Percentiles rank a stretch among this genome's conserved stretches.
Conservation (phyloP, 257 asterid species). For the Solanum rostratum region DNA sequence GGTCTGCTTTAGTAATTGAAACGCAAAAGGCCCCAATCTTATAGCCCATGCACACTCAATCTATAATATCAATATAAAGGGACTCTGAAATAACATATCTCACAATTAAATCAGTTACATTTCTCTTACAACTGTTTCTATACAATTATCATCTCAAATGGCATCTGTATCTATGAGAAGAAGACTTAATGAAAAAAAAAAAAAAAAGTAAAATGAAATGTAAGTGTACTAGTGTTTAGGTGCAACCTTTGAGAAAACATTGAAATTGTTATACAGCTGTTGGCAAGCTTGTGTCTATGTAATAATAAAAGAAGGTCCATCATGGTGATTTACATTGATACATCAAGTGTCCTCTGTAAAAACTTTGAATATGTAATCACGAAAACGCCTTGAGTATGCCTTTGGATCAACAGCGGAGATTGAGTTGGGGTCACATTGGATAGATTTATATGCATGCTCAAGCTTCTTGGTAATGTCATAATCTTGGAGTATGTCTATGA, state of each 20-base stretch:
- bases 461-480: constrained; percentile 33
- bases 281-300: not conserved
- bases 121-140: not conserved
- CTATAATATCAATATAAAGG: not conserved
- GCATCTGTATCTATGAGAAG: not conserved
- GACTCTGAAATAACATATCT: not conserved
- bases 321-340: not conserved
- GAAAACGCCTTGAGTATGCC: constrained; percentile 30
- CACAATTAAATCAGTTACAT: not conserved
- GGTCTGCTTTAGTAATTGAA: not conserved
- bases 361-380: constrained; percentile 23
- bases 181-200: not conserved
- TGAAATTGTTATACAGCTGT: not conserved
- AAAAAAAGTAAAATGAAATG: not conserved
- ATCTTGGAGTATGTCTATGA: constrained; percentile 27
- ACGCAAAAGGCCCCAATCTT: not conserved
- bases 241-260: not conserved
- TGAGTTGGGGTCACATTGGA: constrained; percentile 29
- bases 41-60: not conserved
- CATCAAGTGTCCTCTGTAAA: constrained; percentile 17
- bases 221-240: not conserved
- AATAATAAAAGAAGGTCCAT: not conserved
- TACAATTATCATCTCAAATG: not conserved
- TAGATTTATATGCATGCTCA: constrained; percentile 32
- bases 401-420: constrained; percentile 30